Conservation (phyloP, 495 filamentous ascomycete species). For the Daldinia grandis region DNA sequence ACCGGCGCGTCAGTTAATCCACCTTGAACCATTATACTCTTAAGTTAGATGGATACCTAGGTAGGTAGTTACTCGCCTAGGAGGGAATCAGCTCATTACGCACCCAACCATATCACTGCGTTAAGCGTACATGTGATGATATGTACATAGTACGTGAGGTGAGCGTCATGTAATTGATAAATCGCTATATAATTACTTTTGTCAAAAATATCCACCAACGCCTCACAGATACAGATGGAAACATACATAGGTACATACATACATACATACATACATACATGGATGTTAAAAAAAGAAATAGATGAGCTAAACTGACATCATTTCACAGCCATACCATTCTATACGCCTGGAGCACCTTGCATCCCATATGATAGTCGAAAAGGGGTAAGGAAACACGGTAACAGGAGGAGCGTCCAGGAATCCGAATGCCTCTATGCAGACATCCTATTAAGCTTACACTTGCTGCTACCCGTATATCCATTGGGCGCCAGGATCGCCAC, state of each 20-base stretch:
- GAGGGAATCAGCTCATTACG: neutral
- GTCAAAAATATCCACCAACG: neutral
- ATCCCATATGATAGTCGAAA: neutral
- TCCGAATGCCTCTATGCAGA: neutral
- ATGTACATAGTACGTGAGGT: neutral
- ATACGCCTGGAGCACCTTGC: neutral
- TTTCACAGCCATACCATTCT: neutral
- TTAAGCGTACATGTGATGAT: neutral
- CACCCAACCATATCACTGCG: neutral
- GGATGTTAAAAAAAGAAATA: neutral
- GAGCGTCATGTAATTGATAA: neutral
- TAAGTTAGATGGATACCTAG: neutral
- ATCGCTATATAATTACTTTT: neutral
- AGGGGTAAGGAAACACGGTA: neutral
- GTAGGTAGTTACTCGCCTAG: too few species aligned
- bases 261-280: neutral
- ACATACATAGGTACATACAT: too few species aligned
- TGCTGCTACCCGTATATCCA: constrained; percentile 16
- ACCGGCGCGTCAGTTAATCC: neutral
- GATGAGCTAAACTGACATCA: neutral
- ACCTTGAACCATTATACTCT: neutral
- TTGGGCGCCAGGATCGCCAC: constrained; percentile 9
- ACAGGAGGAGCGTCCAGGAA: neutral
- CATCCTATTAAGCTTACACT: neutral
- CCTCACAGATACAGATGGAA: neutral